Evolutionary conservation across 2,329 filamentous ascomycete genomes (phyloP).

Genomic region (Trichoderma cornu-damae): DNA sequence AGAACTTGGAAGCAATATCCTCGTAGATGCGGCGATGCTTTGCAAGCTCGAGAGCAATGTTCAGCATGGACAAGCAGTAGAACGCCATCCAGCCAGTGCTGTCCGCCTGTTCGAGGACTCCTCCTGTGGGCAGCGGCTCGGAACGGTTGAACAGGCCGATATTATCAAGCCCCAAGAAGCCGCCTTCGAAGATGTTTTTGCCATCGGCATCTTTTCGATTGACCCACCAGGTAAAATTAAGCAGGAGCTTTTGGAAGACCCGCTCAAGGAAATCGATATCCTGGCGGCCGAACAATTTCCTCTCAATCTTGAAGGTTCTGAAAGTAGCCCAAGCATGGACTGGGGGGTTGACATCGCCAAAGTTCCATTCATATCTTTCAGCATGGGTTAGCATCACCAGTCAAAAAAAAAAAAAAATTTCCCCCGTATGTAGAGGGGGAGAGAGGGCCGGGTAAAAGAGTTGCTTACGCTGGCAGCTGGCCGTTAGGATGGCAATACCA

Average conservation of each 20-base stretch:
- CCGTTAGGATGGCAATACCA: slow-evolving; percentile 99
- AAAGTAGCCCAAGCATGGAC: slow-evolving; percentile 97
- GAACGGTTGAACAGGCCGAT: slow-evolving; percentile 97
- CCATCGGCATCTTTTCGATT: slow-evolving; percentile 92
- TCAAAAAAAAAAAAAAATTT: too few species aligned
- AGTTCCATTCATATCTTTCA: slow-evolving; percentile 81
- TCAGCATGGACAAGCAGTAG: slow-evolving; percentile 93
- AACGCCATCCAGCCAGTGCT: slow-evolving; percentile 99
- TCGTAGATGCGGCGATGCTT: slow-evolving; percentile 95
- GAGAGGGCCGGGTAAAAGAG: neutral
- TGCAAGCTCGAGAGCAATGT: slow-evolving; percentile 89
- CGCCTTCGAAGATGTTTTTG: slow-evolving; percentile 96
- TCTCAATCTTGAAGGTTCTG: slow-evolving; percentile 95
- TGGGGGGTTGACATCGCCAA: slow-evolving; percentile 92
- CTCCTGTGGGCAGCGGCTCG: slow-evolving; percentile 87
- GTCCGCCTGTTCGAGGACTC: slow-evolving; percentile 91
- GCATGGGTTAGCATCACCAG: slow-evolving; percentile 19
- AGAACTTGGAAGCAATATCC: slow-evolving; percentile 96
- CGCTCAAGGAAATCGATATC: slow-evolving; percentile 94
- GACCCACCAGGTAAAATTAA: slow-evolving; percentile 99
- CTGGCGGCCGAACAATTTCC: slow-evolving; percentile 92
- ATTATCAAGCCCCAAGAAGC: slow-evolving; percentile 92
- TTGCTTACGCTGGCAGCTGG: slow-evolving; percentile 74
- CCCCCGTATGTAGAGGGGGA: neutral
- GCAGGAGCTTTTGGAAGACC: slow-evolving; percentile 89